These are phyloP conservation scores for Fusarium nurragi DNA, from an alignment of 2,329 filamentous ascomycete genomes.

Conservation along the genomic window DNA sequence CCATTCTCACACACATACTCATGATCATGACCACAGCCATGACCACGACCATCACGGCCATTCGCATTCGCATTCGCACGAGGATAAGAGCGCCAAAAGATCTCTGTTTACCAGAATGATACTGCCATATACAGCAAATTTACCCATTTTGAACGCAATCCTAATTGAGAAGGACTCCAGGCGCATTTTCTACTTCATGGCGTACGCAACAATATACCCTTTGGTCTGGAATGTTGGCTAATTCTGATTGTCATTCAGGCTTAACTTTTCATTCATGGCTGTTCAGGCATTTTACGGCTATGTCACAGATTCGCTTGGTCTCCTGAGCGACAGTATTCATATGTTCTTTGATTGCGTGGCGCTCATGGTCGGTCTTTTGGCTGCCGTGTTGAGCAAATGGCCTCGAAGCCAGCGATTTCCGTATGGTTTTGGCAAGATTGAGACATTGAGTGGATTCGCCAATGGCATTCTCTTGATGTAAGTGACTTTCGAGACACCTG, in stretches of 20 bases:
- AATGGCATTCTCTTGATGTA: constrained; percentile 95
- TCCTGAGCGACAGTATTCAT: constrained; percentile 98
- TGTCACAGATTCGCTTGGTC: constrained; percentile 87
- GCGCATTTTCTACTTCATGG: constrained; percentile 97
- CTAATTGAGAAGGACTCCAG: constrained; percentile 91
- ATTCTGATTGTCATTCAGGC: constrained; percentile 57
- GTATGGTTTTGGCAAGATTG: constrained; percentile 96
- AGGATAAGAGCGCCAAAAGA: constrained; percentile 58
- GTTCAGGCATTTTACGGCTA: constrained; percentile 96
- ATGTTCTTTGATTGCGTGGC: constrained; percentile 99
- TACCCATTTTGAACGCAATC: constrained; percentile 85
- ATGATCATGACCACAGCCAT: constrained; percentile 23
- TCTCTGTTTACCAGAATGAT: constrained; percentile 78
- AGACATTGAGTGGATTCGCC: constrained; percentile 94
- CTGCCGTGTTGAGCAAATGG: constrained; percentile 97
- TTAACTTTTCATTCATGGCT: constrained; percentile 95
- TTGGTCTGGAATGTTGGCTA: constrained; percentile 26
- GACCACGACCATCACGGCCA: constrained; percentile 44
- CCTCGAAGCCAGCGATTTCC: constrained; percentile 88
- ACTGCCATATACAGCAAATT: constrained; percentile 73
- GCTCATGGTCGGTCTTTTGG: constrained; percentile 87
- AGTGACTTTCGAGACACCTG: constrained; percentile 44
- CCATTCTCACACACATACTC: constrained; percentile 29
- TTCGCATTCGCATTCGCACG: constrained; percentile 46
- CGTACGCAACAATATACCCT: constrained; percentile 60